Evolutionary conservation across 2,329 filamentous ascomycete genomes (phyloP), one percentile per base, ranked within the genome.

Genomic region (Penicillium sp.): DNA sequence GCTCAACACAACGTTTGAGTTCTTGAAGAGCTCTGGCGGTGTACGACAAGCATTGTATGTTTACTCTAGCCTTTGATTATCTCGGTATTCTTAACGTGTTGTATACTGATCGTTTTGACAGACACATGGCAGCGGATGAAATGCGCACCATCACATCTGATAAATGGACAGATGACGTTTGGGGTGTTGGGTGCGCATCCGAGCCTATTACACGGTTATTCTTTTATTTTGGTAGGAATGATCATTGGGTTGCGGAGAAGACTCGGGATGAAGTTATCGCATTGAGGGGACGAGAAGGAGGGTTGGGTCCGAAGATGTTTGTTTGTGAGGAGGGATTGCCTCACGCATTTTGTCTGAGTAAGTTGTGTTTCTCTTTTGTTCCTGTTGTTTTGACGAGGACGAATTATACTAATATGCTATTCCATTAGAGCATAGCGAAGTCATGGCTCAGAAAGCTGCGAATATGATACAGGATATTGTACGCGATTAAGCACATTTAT

Each of bases 241-340:
- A 88, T 66, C 83, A 86, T 65, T 88, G 85, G 85, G 82, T 88
- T 26, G 83, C 84, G 1, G 78, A 85, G 60, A 73, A 77, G 63
- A 86, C 84, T 29, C 75, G 84, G 35, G 81, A 87, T 62, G 78
- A 80, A 42, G 73, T 88, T 37, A 81, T 87, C 47, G 70, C 69
- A 39, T 64, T 75, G 11, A 70, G 80, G 43, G 79, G 78, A 21
- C 58, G 35, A 52, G 55, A 50, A 59, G 54, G 68, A 56, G 63
- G 66, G 26, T 65, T 66, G 3, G 78, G 79, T 31, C 81, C 82
- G 3, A 73, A 69, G 19, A 85, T 87, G 81, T 70, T 82, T 54
- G 75, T 87, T 60, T 84, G 85, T 65, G 77, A 82, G 60, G 72
- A 76, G 47, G 81, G 80, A 0, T 75, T 85, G 61, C 81, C 80